Evolutionary conservation across 495 filamentous ascomycete genomes (phyloP).

Genomic region (Tuber brumale): DNA sequence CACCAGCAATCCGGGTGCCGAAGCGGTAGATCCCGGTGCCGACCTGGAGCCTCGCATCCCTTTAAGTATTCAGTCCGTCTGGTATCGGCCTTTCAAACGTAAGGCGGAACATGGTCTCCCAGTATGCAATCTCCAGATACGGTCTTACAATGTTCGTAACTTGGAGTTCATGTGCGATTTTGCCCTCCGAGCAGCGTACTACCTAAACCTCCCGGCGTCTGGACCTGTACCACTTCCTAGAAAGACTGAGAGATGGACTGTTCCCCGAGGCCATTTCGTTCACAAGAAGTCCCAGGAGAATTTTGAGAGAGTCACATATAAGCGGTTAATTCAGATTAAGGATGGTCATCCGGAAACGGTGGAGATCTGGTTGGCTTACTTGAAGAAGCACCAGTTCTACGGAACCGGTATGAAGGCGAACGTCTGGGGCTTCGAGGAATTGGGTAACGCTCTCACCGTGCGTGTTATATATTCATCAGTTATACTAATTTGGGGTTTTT

Average conservation of each 20-base stretch:
- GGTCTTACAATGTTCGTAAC: conserved; percentile 84
- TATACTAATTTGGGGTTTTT: neutral
- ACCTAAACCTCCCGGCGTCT: conserved; percentile 74
- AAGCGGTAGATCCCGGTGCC: neutral
- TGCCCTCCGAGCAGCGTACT: conserved; percentile 89
- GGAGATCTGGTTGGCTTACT: conserved; percentile 81
- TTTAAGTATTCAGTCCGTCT: conserved; percentile 63
- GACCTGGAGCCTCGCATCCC: conserved; percentile 30
- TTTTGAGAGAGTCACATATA: conserved; percentile 81
- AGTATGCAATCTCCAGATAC: conserved; percentile 82
- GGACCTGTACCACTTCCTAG: conserved; percentile 86
- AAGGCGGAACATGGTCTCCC: conserved; percentile 66
- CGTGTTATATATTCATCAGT: neutral
- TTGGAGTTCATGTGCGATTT: conserved; percentile 95
- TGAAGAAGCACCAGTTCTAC: conserved; percentile 83
- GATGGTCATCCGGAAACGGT: conserved; percentile 86
- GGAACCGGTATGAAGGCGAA: conserved; percentile 99
- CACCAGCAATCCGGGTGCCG: neutral
- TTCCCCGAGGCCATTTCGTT: conserved; percentile 81
- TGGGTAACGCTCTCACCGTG: conserved; percentile 48
- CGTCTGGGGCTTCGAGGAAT: conserved; percentile 73
- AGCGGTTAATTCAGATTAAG: conserved; percentile 84
- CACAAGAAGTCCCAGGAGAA: conserved; percentile 98
- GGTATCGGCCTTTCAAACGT: conserved; percentile 76
- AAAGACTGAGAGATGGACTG: conserved; percentile 86